Evolutionary conservation across 2,329 filamentous ascomycete genomes (phyloP), one percentile per base, ranked within the genome.

Genomic region (Akanthomyces uredinophilus): DNA sequence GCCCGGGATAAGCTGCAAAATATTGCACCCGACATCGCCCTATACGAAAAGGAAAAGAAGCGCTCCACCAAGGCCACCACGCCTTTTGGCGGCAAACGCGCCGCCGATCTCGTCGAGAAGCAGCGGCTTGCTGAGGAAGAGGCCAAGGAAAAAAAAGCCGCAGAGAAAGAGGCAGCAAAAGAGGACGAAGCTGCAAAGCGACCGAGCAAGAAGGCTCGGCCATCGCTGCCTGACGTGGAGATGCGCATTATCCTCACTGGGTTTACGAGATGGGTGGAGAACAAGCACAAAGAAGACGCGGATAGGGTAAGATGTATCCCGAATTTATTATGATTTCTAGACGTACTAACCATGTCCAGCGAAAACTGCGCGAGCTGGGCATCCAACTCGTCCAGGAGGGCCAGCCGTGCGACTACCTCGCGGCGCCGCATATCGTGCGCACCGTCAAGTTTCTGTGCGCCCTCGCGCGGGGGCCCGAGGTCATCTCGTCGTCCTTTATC

Each of bases 21-120:
- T 41, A 80, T 94, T 62, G 92, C 91, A 1, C 84, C 88, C 0
- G 95, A 99, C 70, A 92, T 98, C 70, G 89, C 88, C 2, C 79
- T 96, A 37, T 99, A 95, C 70, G 90, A 98, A 70, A 96, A 95
- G 72, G 95, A 99, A 76, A 92, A 85, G 79, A 97, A 96, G 77
- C 87, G 95, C 22, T 74, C 77, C 7, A 70, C 72, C 64, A 85
- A 82, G 65, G 75, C 72, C 3, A 77, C 75, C 2, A 77, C 75
- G 2, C 79, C 81, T 0, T 88, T 85, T 80, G 86, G 86, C 27
- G 86, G 86, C 24, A 87, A 86, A 69, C 79, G 85, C 55, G 86
- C 86, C 1, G 81, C 84, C 2, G 83, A 87, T 60, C 74, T 79
- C 63, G 78, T 83, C 20, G 85, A 88, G 61, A 83, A 80, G 68